These are phyloP conservation scores for Geum urbanum DNA, from an alignment of 306 rosid genomes.

Conservation along the genomic window DNA sequence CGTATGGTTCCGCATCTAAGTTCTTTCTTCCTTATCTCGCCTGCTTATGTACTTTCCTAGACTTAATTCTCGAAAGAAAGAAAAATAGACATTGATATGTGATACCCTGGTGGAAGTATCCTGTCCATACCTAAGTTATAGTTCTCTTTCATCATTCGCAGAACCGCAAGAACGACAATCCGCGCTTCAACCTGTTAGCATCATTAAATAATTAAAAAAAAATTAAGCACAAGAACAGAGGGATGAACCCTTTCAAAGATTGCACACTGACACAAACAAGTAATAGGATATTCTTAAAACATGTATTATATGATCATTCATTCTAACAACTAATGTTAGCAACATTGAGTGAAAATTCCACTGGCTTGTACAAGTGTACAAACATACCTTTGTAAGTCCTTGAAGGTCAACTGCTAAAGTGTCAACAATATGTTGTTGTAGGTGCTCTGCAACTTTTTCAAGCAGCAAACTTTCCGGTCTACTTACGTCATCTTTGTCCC, in stretches of 20 bases:
- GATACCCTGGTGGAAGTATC: not conserved
- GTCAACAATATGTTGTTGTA: slow-evolving; percentile 67
- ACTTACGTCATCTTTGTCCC: slow-evolving; percentile 38
- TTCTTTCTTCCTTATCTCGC: not conserved
- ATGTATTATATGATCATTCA: not conserved
- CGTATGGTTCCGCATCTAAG: not conserved
- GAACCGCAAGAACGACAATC: slow-evolving; percentile 81
- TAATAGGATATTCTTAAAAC: not conserved
- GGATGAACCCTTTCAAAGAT: not conserved
- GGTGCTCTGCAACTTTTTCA: slow-evolving; percentile 80
- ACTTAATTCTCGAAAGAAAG: not conserved
- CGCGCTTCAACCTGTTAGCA: slow-evolving; percentile 90
- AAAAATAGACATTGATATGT: not conserved
- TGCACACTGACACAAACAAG: not conserved
- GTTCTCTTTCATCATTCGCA: slow-evolving; percentile 90
- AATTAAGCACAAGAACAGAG: slow-evolving; percentile 10
- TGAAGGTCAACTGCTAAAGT: slow-evolving; percentile 75
- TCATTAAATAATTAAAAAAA: slow-evolving; percentile 20
- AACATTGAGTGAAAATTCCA: slow-evolving; percentile 16
- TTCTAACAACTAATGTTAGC: not conserved
- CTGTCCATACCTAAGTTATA: slow-evolving; percentile 51
- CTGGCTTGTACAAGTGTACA: slow-evolving; percentile 14
- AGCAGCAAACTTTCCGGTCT: slow-evolving; percentile 69
- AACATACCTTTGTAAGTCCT: slow-evolving; percentile 68
- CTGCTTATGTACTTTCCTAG: not conserved